Percentiles rank a stretch among this genome's conserved stretches.
Evolutionary conservation across 176 grass and related monocot genomes (phyloP).

Genomic region (Carex parvula): DNA sequence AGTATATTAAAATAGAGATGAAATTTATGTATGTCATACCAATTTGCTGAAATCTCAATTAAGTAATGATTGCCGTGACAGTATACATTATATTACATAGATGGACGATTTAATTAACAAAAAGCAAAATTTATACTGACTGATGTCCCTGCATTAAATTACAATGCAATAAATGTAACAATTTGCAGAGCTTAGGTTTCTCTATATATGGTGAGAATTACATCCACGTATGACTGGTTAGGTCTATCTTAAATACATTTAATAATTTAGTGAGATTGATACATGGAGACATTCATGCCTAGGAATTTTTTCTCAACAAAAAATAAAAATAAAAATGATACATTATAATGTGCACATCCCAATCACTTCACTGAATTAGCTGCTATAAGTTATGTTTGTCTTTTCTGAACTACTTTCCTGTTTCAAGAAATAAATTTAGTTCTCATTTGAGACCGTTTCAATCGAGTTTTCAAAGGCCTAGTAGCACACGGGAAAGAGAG

Average conservation of each 20-base stretch:
- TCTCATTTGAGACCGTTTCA: background rate
- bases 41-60: constrained; percentile 9
- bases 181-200: background rate
- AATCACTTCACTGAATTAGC: background rate
- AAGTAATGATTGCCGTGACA: background rate
- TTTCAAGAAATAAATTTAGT: background rate
- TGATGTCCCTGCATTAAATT: background rate
- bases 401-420: background rate
- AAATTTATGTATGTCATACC: background rate
- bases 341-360: background rate
- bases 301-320: background rate
- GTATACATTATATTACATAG: background rate
- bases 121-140: background rate
- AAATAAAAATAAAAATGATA: background rate
- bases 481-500: constrained; percentile 12
- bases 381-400: background rate
- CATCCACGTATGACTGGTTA: background rate
- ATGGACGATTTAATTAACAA: background rate
- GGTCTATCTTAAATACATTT: background rate
- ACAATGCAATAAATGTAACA: background rate
- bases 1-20: background rate
- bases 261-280: background rate
- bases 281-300: background rate
- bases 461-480: background rate
- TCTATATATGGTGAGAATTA: background rate